Base-by-base conservation (phyloP, 169 alveolate genomes). In the Eimeria zaria region DNA sequence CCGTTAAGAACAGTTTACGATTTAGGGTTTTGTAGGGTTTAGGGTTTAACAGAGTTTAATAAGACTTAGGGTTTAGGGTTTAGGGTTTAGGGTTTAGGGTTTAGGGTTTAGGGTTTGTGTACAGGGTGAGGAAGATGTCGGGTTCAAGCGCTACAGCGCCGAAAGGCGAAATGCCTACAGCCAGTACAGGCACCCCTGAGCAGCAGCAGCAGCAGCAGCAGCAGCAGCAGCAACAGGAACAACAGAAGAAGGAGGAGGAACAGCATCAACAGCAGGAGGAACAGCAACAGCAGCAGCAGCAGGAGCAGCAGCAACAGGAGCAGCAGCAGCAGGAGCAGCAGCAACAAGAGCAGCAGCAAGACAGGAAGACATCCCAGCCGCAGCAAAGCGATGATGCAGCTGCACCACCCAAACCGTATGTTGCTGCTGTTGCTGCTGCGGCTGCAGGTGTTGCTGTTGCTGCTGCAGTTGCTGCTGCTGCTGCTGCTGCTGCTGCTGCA, bases 361-460 rank as follows among this genome's bases (percentile, higher is more conserved):
- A 78, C 55, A 33, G 51, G 83, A 36, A 36, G 18, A 33, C 55
- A 7, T 41, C 44, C 14, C 83, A 73, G 51, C 83, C 44, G 89
- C 89, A 78, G 89, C 89, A 46, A 27, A 27, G 14, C 33, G 55
- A 44, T n/a, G 89, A 39, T 78, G 89, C 64, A n/a, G 60, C 89
- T 8, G 60, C 60, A 78, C 44, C 62, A 46, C 44, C 39, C 55
- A 46, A 30, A 18, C 62, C 51, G 89, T 46, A 78, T 7, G 41
- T 24, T 51, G 44, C 73, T 12, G 90, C 71, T 20, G 18, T 51
- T 46, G 71, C 90, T 81, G 73, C 73, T 51, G 90, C 73, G 46
- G 90, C 90, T 53, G 90, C 73, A 24, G 90, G 73, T 81, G 90
- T n/a, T 76, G 60, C 62, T 76, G 69, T 46, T 81, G 90, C 90